Evolutionary conservation across 495 filamentous ascomycete genomes (phyloP), one percentile per base, ranked within the genome.

Genomic region (Aspergillus leporis): DNA sequence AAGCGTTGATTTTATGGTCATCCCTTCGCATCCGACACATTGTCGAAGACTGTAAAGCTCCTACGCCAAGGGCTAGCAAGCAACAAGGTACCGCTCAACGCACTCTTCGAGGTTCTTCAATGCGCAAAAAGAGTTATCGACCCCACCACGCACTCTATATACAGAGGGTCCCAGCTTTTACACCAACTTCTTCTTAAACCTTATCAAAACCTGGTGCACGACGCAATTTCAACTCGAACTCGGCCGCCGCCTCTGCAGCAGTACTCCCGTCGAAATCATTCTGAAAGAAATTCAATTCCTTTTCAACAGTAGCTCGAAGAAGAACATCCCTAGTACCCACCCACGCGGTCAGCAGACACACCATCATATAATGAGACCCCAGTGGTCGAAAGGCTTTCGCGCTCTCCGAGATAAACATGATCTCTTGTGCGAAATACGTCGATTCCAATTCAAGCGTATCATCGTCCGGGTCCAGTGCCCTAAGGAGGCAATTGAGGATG

Each of bases 401-500:
- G 0, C 62, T 40, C 28, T 71, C 62, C 0, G 69, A 70, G 13
- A 77, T 55, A 9, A 47, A 31, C 12, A 79, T 55, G 23, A 68
- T 69, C 23, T 78, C 71, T 19, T 63, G 53, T 0, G 68, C 60
- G 8, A 74, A 53, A 30, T 61, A 60, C 4, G 46, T 58, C 4
- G 71, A 62, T 25, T 79, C 74, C 8, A 59, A n/a, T 7, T 32
- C 21, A 0, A 67, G 41, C 0, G 16, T 40, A 0, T 12, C 30
- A 34, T 64, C 61, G 1, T 51, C 32, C 16, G 56, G 47, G 4
- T 60, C 62, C 21, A 79, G 56, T 10, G 62, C 60, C 16, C 55
- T 53, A 4, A 74, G 58, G 14, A 74, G 59, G 45, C 68, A 70
- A 30, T 79, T 78, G 40, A 77, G 67, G 25, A 74, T 63, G 1